Conservation (phyloP, 2,329 filamentous ascomycete species). For the Thielaviopsis populi region DNA sequence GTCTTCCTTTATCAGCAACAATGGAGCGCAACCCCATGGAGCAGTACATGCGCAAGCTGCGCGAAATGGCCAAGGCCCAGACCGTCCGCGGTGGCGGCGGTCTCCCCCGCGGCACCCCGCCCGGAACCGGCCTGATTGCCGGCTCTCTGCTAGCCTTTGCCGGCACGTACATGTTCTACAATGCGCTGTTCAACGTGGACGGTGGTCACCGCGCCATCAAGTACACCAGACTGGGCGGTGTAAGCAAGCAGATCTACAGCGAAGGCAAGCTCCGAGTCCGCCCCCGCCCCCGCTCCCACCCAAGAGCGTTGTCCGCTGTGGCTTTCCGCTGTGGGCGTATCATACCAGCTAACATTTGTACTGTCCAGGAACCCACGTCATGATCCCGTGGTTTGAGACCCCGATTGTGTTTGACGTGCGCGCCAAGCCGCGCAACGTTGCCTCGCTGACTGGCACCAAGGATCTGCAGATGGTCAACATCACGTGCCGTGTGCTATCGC, state of each 20-base stretch:
- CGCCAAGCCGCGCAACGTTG: constrained; percentile 90
- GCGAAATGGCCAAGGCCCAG: constrained; percentile 31
- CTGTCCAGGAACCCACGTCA: constrained; percentile 69
- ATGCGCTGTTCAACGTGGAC: constrained; percentile 68
- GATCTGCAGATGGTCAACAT: constrained; percentile 99
- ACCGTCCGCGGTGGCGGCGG: constrained; percentile 30
- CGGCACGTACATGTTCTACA: constrained; percentile 38
- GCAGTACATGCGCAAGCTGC: constrained; percentile 37
- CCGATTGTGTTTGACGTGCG: constrained; percentile 95
- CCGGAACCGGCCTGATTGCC: constrained; percentile 28
- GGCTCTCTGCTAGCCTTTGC: constrained; percentile 31
- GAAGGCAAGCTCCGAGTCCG: constrained; percentile 50
- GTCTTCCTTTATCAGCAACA: background rate
- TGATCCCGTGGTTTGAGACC: constrained; percentile 94
- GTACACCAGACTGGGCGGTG: constrained; percentile 82
- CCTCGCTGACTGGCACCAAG: constrained; percentile 94
- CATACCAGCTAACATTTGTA: constrained; percentile 18
- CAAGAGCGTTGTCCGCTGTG: background rate
- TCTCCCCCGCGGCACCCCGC: constrained; percentile 27
- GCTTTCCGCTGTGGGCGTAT: background rate
- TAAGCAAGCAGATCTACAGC: constrained; percentile 87
- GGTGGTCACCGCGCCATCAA: constrained; percentile 99
- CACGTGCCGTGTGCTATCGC: constrained; percentile 94
- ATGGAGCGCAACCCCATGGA: constrained; percentile 28
- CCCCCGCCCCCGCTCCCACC: too few relatives aligned